Conservation (phyloP, 495 filamentous ascomycete species). For the Cladorrhinum samala region DNA sequence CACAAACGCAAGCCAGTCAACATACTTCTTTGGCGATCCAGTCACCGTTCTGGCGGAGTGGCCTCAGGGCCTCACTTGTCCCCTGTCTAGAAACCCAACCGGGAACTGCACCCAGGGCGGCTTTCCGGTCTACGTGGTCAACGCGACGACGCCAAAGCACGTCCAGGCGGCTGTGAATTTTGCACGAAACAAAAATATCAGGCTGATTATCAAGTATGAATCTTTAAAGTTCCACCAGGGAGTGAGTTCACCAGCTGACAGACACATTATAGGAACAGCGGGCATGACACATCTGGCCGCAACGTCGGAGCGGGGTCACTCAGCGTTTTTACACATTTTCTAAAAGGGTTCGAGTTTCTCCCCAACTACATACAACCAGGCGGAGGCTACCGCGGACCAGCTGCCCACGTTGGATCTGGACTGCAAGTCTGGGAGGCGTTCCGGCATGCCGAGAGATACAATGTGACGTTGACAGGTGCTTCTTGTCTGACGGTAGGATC, state of each 20-base stretch:
- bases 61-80: constrained; percentile 35
- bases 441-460: constrained; percentile 22
- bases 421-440: constrained; percentile 38
- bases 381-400: constrained; percentile 32
- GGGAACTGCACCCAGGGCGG: constrained; percentile 49
- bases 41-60: constrained; percentile 30
- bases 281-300: constrained; percentile 58
- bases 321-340: constrained; percentile 53
- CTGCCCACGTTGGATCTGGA: constrained; percentile 38
- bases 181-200: constrained; percentile 50
- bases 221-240: background rate
- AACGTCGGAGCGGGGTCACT: constrained; percentile 47
- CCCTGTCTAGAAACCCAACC: constrained; percentile 16
- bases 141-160: constrained; percentile 49
- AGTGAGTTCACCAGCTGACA: background rate
- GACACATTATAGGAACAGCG: constrained; percentile 49
- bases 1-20: constrained; percentile 19
- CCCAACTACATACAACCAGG: constrained; percentile 32
- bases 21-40: constrained; percentile 35
- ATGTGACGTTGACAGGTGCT: constrained; percentile 37
- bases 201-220: constrained; percentile 51
- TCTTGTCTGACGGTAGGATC: constrained; percentile 27
- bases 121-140: constrained; percentile 56
- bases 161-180: constrained; percentile 55
- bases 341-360: constrained; percentile 40